Conservation (phyloP, 1,284 basidiomycete genomes). For the Hypsizygus ulmarius region DNA sequence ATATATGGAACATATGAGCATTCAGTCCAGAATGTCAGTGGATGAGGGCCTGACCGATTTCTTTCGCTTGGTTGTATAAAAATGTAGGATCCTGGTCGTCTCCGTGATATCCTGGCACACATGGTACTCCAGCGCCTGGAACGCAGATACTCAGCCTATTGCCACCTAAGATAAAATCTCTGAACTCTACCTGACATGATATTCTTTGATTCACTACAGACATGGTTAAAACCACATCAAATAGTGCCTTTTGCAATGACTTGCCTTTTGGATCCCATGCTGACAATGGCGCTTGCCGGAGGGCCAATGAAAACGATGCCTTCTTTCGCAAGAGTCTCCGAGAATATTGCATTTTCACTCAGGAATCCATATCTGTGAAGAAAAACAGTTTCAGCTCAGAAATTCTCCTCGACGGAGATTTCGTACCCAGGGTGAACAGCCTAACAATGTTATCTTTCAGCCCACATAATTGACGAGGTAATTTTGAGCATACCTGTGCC, state of each 20-base stretch:
- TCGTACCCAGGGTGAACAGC: slow-evolving; percentile 79
- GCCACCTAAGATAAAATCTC: neutral
- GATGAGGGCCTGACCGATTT: slow-evolving; percentile 54
- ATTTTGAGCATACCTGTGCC: slow-evolving; percentile 63
- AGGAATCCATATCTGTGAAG: slow-evolving; percentile 80
- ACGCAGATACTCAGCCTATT: neutral
- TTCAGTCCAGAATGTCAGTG: neutral
- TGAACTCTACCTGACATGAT: slow-evolving; percentile 77
- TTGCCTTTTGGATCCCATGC: slow-evolving; percentile 91
- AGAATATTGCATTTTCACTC: slow-evolving; percentile 91
- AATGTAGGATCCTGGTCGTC: slow-evolving; percentile 66
- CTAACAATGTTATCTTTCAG: slow-evolving; percentile 31
- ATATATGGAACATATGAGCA: neutral
- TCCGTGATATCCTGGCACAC: slow-evolving; percentile 90
- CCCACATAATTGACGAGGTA: neutral
- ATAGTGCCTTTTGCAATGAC: slow-evolving; percentile 4
- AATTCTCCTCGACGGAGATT: neutral
- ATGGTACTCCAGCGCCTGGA: slow-evolving; percentile 83
- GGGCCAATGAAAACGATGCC: slow-evolving; percentile 97
- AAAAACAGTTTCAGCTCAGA: neutral
- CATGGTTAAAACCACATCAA: slow-evolving; percentile 12
- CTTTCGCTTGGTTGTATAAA: slow-evolving; percentile 64
- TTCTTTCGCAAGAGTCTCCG: slow-evolving; percentile 80
- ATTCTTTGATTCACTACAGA: slow-evolving; percentile 73
- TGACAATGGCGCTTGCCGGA: slow-evolving; percentile 88